These are phyloP conservation scores for Monilinia aucupariae DNA, from an alignment of 2,329 filamentous ascomycete species.

Conservation along the genomic window DNA sequence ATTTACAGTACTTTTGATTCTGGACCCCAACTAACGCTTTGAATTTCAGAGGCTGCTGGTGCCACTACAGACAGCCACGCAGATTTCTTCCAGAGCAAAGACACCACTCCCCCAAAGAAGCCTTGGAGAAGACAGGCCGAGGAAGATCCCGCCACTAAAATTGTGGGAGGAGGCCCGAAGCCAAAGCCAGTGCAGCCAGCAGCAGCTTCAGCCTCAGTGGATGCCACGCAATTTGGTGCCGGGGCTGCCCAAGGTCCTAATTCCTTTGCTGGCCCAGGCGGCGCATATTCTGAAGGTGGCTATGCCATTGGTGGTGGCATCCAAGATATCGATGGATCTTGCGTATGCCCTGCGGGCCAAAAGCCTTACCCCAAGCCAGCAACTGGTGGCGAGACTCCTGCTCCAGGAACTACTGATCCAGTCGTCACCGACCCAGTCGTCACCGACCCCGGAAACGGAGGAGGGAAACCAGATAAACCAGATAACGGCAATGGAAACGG, in stretches of 20 bases:
- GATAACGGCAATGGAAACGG: background rate
- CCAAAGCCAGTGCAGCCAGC: background rate
- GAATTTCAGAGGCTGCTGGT: background rate
- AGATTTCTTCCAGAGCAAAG: background rate
- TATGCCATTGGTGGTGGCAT: background rate
- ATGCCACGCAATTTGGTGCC: background rate
- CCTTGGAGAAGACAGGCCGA: background rate
- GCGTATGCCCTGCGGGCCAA: background rate
- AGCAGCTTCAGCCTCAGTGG: background rate
- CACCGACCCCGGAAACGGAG: background rate
- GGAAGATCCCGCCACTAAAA: background rate
- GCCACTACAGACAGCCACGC: background rate
- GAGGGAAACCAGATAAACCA: background rate
- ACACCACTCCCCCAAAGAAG: background rate
- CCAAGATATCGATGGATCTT: slow-evolving; percentile 3
- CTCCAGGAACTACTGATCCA: background rate
- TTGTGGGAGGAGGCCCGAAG: background rate
- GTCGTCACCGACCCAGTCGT: no score
- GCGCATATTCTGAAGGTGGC: background rate
- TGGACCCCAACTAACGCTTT: background rate
- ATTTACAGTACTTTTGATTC: background rate
- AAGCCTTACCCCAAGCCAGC: background rate
- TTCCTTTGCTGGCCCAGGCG: background rate
- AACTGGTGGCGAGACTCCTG: background rate
- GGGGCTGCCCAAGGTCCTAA: background rate